Evolutionary conservation across 148 eudicot genomes (phyloP).

Genomic region (Chenopodium album): DNA sequence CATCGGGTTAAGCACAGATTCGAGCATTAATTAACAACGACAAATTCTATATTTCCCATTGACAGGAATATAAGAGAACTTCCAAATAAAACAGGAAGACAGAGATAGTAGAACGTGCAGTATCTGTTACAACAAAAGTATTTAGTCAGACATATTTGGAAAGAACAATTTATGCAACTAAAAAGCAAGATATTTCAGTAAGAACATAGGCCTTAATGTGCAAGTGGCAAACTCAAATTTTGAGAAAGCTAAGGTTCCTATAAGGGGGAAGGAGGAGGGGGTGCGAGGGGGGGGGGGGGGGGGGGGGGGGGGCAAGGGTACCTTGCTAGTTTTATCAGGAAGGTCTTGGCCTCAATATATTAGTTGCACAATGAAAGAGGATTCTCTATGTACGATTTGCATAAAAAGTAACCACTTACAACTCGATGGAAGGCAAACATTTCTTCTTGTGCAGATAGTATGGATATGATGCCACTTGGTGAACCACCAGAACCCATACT

Average conservation of each 20-base stretch:
- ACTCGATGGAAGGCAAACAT: constrained; percentile 96
- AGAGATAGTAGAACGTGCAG: not conserved
- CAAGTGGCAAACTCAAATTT: too few relatives aligned
- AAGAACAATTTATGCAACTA: not conserved
- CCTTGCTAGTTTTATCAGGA: not conserved
- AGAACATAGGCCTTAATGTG: too few relatives aligned
- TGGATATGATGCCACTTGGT: constrained; percentile 65
- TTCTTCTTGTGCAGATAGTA: constrained; percentile 87
- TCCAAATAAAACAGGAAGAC: not conserved
- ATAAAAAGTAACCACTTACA: constrained; percentile 43
- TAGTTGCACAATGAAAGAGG: too few relatives aligned
- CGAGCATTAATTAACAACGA: not conserved
- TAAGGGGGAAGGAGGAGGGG: not conserved
- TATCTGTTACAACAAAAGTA: not conserved
- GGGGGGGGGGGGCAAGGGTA: not conserved
- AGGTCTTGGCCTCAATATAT: not conserved
- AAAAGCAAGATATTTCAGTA: not conserved
- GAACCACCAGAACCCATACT: constrained; percentile 63
- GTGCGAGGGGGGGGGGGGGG: not conserved
- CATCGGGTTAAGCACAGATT: constrained; percentile 17
- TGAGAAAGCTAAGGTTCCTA: not conserved
- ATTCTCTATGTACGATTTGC: not conserved
- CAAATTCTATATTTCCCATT: not conserved
- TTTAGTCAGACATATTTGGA: not conserved
- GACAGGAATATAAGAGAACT: not conserved